phyloP scores from a whole-genome alignment of 2,329 filamentous ascomycete genomes.

The Diaporthe australafricana region DNA sequence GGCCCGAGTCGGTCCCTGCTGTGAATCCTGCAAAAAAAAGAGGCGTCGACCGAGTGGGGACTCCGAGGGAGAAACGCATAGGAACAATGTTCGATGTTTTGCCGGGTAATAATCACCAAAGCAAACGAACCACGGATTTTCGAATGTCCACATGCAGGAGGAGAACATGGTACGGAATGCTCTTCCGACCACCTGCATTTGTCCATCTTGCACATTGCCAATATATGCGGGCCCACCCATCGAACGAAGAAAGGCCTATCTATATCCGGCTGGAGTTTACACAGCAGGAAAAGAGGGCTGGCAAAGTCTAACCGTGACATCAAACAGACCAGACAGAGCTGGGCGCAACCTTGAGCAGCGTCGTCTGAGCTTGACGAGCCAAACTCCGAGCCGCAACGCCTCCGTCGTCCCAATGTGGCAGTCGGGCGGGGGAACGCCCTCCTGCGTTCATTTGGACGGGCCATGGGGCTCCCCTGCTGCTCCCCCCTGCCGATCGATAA shows the following conservation, averaged over 20 bases:
- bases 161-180: background rate
- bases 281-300: background rate
- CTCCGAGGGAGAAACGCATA: constrained; percentile 22
- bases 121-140: background rate
- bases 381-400: constrained; percentile 27
- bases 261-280: constrained; percentile 1
- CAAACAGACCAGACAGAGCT: background rate
- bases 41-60: background rate
- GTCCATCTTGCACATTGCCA: background rate
- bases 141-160: background rate
- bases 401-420: constrained; percentile 22
- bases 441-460: constrained; percentile 16
- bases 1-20: background rate
- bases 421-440: constrained; percentile 18
- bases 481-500: constrained; percentile 22
- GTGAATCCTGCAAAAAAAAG: background rate
- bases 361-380: constrained; percentile 19
- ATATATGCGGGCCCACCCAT: background rate
- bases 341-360: constrained; percentile 20
- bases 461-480: constrained; percentile 10
- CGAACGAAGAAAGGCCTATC: constrained; percentile 13
- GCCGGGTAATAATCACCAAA: background rate
- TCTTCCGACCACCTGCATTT: background rate
- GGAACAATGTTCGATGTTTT: constrained; percentile 28
- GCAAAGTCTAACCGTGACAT: constrained; percentile 10